A percentile compares a stretch with the other conserved stretches of the same genome.
These are phyloP conservation scores for Fusarium siculi DNA, from an alignment of 2,329 filamentous ascomycete species.

Conservation along the genomic window DNA sequence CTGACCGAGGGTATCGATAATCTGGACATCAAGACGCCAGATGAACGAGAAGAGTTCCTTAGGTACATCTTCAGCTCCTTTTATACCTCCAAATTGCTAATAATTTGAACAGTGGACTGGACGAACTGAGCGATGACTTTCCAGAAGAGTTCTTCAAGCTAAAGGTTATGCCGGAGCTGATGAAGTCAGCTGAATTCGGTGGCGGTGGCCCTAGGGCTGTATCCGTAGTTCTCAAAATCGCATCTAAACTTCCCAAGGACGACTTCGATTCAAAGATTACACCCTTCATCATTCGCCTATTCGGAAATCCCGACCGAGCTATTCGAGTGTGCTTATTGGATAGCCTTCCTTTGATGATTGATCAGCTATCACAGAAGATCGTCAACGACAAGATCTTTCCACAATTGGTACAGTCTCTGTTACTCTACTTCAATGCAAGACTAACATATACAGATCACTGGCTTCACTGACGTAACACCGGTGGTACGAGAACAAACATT, in stretches of 20 bases:
- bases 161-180: slow-evolving; percentile 91
- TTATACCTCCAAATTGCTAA: slow-evolving; percentile 32
- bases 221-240: slow-evolving; percentile 88
- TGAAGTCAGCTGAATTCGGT: slow-evolving; percentile 99
- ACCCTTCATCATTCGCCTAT: slow-evolving; percentile 87
- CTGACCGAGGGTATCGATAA: slow-evolving; percentile 94
- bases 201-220: slow-evolving; percentile 95
- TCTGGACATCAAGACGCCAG: slow-evolving; percentile 85
- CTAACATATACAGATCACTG: slow-evolving; percentile 73
- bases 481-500: slow-evolving; percentile 95
- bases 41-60: slow-evolving; percentile 86
- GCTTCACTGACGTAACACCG: slow-evolving; percentile 91
- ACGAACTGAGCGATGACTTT: slow-evolving; percentile 89
- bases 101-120: slow-evolving; percentile 71
- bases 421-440: not conserved
- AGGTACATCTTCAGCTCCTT: slow-evolving; percentile 56
- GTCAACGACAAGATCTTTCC: slow-evolving; percentile 98
- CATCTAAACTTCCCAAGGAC: slow-evolving; percentile 84
- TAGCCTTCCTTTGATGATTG: slow-evolving; percentile 89
- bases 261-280: slow-evolving; percentile 88
- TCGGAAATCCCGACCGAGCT: slow-evolving; percentile 90
- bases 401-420: slow-evolving; percentile 72
- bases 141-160: slow-evolving; percentile 98
- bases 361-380: slow-evolving; percentile 84
- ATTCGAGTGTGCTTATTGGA: slow-evolving; percentile 92